Evolutionary conservation across 1,284 basidiomycete species (phyloP).

Genomic region (Rhodotorula sp.): DNA sequence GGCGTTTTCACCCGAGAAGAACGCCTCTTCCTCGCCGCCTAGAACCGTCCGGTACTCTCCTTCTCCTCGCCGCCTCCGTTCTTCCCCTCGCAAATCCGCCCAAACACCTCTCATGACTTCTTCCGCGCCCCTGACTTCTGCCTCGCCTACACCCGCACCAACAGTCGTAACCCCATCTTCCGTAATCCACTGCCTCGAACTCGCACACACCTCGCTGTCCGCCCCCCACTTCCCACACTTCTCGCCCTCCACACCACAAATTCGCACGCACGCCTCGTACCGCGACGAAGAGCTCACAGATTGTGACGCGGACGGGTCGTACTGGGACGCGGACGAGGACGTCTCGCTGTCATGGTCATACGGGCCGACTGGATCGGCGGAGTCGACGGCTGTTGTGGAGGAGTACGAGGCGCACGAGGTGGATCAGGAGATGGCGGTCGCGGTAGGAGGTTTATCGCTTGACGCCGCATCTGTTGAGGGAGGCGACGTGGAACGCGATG

Average conservation of each 20-base stretch:
- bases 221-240: conserved; percentile 10
- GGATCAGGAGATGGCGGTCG: neutral
- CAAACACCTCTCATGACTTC: neutral
- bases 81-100: conserved; percentile 1
- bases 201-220: neutral
- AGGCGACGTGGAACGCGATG: too few relatives aligned
- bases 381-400: neutral
- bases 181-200: neutral
- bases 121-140: neutral
- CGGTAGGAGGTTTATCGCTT: neutral
- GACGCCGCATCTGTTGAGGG: neutral
- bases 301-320: conserved; percentile 20
- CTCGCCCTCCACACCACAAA: conserved; percentile 17
- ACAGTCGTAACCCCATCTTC: neutral
- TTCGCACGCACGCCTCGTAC: conserved; percentile 15
- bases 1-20: too few relatives aligned
- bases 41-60: neutral
- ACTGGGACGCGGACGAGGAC: conserved; percentile 14
- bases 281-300: conserved; percentile 31
- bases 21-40: neutral
- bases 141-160: neutral
- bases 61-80: neutral
- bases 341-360: conserved; percentile 8
- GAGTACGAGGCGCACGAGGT: neutral
- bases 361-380: neutral